Percentiles rank a stretch among this genome's conserved stretches.
Evolutionary conservation across 2,329 filamentous ascomycete species (phyloP).

Genomic region (Claviceps arundinis): DNA sequence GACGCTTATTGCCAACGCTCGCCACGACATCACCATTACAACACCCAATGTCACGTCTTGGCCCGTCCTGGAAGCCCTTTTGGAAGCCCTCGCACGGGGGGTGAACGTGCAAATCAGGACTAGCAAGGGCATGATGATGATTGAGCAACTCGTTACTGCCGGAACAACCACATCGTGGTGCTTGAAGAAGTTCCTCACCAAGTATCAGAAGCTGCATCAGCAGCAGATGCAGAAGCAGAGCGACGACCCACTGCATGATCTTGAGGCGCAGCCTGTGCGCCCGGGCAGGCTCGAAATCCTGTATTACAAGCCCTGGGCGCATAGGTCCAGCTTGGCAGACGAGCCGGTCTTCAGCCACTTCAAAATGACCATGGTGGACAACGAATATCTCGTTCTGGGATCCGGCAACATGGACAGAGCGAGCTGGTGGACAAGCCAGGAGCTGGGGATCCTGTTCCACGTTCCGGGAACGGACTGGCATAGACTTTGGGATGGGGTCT

Average conservation of each 20-base stretch:
- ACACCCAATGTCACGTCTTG: conserved; percentile 66
- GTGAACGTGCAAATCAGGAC: conserved; percentile 57
- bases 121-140: conserved; percentile 55
- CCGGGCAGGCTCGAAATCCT: conserved; percentile 42
- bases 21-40: conserved; percentile 50
- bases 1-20: conserved; percentile 44
- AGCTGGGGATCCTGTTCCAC: conserved; percentile 54
- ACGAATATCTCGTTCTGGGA: conserved; percentile 53
- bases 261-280: conserved; percentile 28
- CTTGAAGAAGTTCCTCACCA: conserved; percentile 42
- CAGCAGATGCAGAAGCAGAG: conserved; percentile 3
- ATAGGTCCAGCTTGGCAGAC: conserved; percentile 18
- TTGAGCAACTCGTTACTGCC: conserved; percentile 71
- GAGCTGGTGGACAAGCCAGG: conserved; percentile 79
- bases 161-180: conserved; percentile 59
- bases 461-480: conserved; percentile 24
- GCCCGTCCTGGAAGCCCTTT: conserved; percentile 47
- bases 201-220: conserved; percentile 28
- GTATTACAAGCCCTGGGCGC: conserved; percentile 38
- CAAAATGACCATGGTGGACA: conserved; percentile 64
- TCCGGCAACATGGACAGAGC: conserved; percentile 78
- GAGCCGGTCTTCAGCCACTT: conserved; percentile 65
- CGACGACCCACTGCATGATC: conserved; percentile 9
- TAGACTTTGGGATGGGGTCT: conserved; percentile 25
- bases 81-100: conserved; percentile 49